A percentile compares a stretch with the other conserved stretches of the same genome.
phyloP scores from a whole-genome alignment of 495 filamentous ascomycete species.

The Jackrogersella minutella region DNA sequence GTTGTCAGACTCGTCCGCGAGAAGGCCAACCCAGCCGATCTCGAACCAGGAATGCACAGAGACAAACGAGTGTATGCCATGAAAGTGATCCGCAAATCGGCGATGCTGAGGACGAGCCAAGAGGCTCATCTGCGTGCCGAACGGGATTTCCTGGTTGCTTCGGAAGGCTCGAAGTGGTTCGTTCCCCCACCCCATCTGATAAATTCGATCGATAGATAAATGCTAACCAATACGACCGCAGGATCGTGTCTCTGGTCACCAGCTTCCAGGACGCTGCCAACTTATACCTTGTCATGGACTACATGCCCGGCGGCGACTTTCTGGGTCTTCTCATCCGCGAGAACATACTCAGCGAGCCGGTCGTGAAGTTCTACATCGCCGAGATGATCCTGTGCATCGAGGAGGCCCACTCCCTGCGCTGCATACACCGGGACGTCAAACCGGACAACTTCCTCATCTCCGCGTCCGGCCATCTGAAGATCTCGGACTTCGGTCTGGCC shows the following conservation, averaged over 20 bases:
- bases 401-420: slow-evolving; percentile 83
- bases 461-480: slow-evolving; percentile 87
- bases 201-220: neutral
- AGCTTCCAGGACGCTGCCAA: slow-evolving; percentile 87
- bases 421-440: slow-evolving; percentile 96
- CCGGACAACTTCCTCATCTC: slow-evolving; percentile 96
- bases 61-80: slow-evolving; percentile 78
- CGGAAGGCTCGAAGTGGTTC: slow-evolving; percentile 80
- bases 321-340: slow-evolving; percentile 84
- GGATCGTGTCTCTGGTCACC: slow-evolving; percentile 83
- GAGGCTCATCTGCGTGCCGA: slow-evolving; percentile 93
- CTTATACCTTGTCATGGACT: slow-evolving; percentile 95
- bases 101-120: slow-evolving; percentile 88
- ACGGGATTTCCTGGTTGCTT: slow-evolving; percentile 87
- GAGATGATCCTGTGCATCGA: slow-evolving; percentile 97
- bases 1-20: slow-evolving; percentile 86
- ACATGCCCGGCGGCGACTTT: slow-evolving; percentile 96
- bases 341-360: slow-evolving; percentile 76
- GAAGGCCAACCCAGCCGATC: slow-evolving; percentile 46
- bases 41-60: slow-evolving; percentile 8
- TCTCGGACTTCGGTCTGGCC: slow-evolving; percentile 92
- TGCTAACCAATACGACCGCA: slow-evolving; percentile 27
- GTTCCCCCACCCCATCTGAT: slow-evolving; percentile 17
- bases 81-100: slow-evolving; percentile 93
- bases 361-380: slow-evolving; percentile 85